Evolutionary conservation across 371 early-diverging fungal species (phyloP).

Genomic region (Apophysomyces sp.): DNA sequence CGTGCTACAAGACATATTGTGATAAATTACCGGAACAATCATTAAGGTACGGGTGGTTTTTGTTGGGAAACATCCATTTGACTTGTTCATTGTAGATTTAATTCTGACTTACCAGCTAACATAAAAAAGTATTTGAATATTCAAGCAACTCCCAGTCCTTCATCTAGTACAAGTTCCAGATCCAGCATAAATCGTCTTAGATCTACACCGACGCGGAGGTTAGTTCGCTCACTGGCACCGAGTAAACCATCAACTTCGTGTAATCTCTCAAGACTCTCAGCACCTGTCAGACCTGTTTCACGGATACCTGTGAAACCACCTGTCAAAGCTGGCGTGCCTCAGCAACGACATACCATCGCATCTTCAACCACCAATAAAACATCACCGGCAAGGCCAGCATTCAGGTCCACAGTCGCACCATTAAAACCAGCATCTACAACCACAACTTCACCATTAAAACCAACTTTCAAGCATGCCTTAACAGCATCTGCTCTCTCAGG

Average conservation of each 20-base stretch:
- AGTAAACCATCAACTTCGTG: not conserved
- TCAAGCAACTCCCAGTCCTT: not conserved
- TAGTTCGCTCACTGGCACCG: not conserved
- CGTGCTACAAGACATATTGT: slow-evolving; percentile 44
- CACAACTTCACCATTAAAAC: not conserved
- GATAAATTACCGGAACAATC: slow-evolving; percentile 39
- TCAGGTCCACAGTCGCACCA: not conserved
- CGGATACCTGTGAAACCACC: not conserved
- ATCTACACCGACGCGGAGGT: not conserved
- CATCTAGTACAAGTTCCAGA: not conserved
- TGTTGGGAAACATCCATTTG: not conserved
- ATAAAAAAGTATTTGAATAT: not conserved
- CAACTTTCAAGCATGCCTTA: not conserved
- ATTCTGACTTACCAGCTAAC: not conserved
- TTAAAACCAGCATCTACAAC: not conserved
- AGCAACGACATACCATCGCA: slow-evolving; percentile 2
- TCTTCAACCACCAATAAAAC: not conserved
- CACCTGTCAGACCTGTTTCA: not conserved
- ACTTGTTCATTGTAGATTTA: not conserved
- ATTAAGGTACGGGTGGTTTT: slow-evolving; percentile 6
- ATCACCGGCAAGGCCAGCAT: not conserved
- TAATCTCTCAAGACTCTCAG: not conserved
- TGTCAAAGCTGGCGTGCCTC: not conserved
- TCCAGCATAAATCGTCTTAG: not conserved
- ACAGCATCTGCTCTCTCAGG: not conserved